Evolutionary conservation across 768 basidiomycete genomes (phyloP).

Genomic region (Lactifluus subvellereus): DNA sequence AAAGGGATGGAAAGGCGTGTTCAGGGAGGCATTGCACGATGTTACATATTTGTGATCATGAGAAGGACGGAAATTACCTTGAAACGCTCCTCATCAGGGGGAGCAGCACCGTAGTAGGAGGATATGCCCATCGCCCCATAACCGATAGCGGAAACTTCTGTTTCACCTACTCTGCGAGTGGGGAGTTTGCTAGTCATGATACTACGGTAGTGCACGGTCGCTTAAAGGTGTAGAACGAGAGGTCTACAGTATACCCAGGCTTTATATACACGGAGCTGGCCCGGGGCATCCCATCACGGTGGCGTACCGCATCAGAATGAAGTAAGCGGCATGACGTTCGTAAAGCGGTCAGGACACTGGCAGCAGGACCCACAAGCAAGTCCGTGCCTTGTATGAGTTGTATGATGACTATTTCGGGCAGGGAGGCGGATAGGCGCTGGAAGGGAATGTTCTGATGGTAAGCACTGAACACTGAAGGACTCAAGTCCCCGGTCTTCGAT

Average conservation of each 20-base stretch:
- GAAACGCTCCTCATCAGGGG: constrained; percentile 53
- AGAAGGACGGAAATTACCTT: constrained; percentile 29
- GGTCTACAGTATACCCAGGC: background rate
- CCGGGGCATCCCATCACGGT: too few species aligned
- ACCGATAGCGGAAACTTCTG: constrained; percentile 47
- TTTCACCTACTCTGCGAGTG: constrained; percentile 42
- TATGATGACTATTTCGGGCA: too few species aligned
- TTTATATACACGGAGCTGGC: background rate
- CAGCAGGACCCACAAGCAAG: background rate
- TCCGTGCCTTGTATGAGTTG: background rate
- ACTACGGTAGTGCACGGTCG: background rate
- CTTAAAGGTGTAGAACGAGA: too few species aligned
- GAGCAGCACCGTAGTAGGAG: constrained; percentile 40
- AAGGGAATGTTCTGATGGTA: too few species aligned
- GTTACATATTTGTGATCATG: background rate
- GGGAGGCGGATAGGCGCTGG: too few species aligned
- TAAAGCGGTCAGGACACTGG: too few species aligned
- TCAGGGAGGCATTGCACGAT: background rate
- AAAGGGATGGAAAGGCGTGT: background rate
- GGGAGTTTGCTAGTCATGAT: constrained; percentile 27
- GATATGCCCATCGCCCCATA: constrained; percentile 59
- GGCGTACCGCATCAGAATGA: too few species aligned
- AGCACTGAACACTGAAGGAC: too few species aligned
- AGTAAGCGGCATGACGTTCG: too few species aligned
- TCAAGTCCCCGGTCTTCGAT: too few species aligned